Percentiles rank a stretch among this genome's conserved stretches.
These are phyloP conservation scores for Sphaerobolus stellatus DNA, from an alignment of 1,284 basidiomycete species.

Conservation along the genomic window DNA sequence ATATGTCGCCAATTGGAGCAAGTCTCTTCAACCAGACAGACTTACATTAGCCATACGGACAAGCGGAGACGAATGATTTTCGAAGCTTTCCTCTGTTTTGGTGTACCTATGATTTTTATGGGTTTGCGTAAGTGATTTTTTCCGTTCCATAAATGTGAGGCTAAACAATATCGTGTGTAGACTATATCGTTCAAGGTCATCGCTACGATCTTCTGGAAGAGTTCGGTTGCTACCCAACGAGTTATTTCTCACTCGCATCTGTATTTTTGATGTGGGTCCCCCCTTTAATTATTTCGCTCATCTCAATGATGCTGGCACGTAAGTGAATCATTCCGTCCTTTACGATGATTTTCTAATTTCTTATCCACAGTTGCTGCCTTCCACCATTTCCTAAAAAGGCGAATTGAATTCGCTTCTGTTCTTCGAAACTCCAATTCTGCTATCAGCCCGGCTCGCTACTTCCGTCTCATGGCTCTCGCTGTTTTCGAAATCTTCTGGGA, in stretches of 20 bases:
- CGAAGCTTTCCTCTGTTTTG: constrained; percentile 7
- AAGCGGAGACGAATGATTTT: background rate
- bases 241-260: constrained; percentile 28
- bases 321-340: constrained; percentile 10
- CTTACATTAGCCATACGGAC: background rate
- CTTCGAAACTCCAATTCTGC: constrained; percentile 15
- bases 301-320: constrained; percentile 25
- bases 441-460: constrained; percentile 31
- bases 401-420: constrained; percentile 8
- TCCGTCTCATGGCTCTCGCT: constrained; percentile 37
- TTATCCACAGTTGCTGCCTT: background rate
- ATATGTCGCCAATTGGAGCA: constrained; percentile 60
- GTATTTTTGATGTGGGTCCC: constrained; percentile 23
- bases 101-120: constrained; percentile 7
- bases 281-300: constrained; percentile 22
- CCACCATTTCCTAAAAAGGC: constrained; percentile 2
- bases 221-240: constrained; percentile 49
- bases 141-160: constrained; percentile 19
- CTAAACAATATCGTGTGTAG: constrained; percentile 26
- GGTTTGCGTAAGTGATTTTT: constrained; percentile 18
- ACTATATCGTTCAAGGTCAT: constrained; percentile 50
- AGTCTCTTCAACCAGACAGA: constrained; percentile 29
- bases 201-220: constrained; percentile 60
- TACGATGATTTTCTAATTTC: background rate
- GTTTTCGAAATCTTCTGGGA: constrained; percentile 24